Evolutionary conservation across 2,329 filamentous ascomycete genomes (phyloP).

Genomic region (Penicillium sp.): DNA sequence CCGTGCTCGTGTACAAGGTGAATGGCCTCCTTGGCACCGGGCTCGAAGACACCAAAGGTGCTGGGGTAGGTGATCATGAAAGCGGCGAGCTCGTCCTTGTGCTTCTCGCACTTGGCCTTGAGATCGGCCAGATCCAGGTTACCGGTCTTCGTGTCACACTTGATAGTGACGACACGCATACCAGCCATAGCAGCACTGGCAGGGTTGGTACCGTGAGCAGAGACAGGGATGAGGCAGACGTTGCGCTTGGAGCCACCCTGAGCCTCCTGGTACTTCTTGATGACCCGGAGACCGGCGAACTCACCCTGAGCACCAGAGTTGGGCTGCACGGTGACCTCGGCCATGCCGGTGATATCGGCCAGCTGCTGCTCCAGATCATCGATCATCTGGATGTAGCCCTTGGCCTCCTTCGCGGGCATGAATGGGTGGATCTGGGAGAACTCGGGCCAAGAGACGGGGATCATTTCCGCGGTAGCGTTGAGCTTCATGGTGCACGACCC

Average conservation of each 20-base stretch:
- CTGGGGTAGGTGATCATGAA: slow-evolving; percentile 98
- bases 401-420: slow-evolving; percentile 58
- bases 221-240: slow-evolving; percentile 90
- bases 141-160: slow-evolving; percentile 80
- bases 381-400: slow-evolving; percentile 68
- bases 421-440: slow-evolving; percentile 81
- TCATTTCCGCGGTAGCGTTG: slow-evolving; percentile 90
- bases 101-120: slow-evolving; percentile 80
- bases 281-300: slow-evolving; percentile 82
- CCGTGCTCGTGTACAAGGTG: slow-evolving; percentile 80
- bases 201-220: slow-evolving; percentile 92
- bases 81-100: slow-evolving; percentile 77
- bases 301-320: slow-evolving; percentile 96
- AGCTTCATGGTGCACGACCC: slow-evolving; percentile 99
- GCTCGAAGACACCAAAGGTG: slow-evolving; percentile 93
- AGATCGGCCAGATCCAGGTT: slow-evolving; percentile 86
- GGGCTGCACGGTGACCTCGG: slow-evolving; percentile 82
- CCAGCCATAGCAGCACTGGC: slow-evolving; percentile 93
- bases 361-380: slow-evolving; percentile 70
- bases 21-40: slow-evolving; percentile 78
- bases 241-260: slow-evolving; percentile 65
- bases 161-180: slow-evolving; percentile 88
- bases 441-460: slow-evolving; percentile 70
- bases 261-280: slow-evolving; percentile 75
- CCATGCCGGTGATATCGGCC: slow-evolving; percentile 79